Conservation (phyloP, 805 yeast genomes). For the Zygoascus bituminiphila region DNA sequence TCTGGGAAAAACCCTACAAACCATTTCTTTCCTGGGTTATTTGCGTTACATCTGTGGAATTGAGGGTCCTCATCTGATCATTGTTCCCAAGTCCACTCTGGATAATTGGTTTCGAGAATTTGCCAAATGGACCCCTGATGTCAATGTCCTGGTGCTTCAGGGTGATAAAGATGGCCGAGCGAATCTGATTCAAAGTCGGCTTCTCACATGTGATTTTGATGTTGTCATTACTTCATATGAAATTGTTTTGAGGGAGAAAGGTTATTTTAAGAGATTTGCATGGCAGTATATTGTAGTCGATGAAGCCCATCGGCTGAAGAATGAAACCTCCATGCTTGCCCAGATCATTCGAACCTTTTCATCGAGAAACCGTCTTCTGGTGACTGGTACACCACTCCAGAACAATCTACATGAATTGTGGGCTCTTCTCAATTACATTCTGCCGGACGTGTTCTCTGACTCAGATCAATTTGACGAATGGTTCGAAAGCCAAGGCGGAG, state of each 20-base stretch:
- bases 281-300: constrained; percentile 95
- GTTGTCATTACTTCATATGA: constrained; percentile 88
- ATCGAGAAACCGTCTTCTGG: constrained; percentile 73
- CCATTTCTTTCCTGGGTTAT: constrained; percentile 86
- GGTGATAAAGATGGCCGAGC: constrained; percentile 81
- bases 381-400: constrained; percentile 95
- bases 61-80: constrained; percentile 84
- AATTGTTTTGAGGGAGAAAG: constrained; percentile 84
- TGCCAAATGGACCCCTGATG: constrained; percentile 93
- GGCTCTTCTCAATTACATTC: constrained; percentile 83
- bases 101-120: constrained; percentile 97
- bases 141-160: constrained; percentile 72
- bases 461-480: constrained; percentile 84
- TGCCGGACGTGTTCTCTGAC: constrained; percentile 94
- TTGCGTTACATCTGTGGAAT: constrained; percentile 67
- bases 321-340: constrained; percentile 85
- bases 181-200: constrained; percentile 45
- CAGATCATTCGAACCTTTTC: constrained; percentile 86
- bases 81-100: constrained; percentile 91
- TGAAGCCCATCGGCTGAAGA: constrained; percentile 95
- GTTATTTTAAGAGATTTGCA: constrained; percentile 66
- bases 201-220: constrained; percentile 74
- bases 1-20: constrained; percentile 89
- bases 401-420: constrained; percentile 92
- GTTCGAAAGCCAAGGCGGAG: constrained; percentile 54